Evolutionary conservation across 1,284 basidiomycete genomes (phyloP).

Genomic region (Pseudozyma tsukubaensis): DNA sequence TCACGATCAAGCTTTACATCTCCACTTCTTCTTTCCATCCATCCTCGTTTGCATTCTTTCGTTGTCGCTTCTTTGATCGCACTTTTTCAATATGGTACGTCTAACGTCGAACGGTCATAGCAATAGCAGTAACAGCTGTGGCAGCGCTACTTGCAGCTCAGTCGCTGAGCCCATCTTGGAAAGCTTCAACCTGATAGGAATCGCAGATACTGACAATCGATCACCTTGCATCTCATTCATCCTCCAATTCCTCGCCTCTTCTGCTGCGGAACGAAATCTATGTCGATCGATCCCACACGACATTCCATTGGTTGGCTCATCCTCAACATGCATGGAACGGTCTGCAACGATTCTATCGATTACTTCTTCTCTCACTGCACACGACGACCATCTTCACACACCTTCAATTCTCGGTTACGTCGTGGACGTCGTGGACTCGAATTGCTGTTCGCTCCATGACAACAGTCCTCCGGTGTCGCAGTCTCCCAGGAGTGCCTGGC

Average conservation of each 20-base stretch:
- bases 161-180: neutral
- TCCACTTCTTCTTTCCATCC: slow-evolving; percentile 3
- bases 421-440: neutral
- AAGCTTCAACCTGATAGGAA: too few species aligned
- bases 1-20: neutral
- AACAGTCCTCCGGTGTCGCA: slow-evolving; percentile 81
- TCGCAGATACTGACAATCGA: too few species aligned
- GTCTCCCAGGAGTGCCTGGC: slow-evolving; percentile 76
- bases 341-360: too few species aligned
- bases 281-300: too few species aligned
- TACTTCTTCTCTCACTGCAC: too few species aligned
- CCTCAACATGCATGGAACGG: too few species aligned
- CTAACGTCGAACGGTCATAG: neutral
- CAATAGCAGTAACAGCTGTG: neutral
- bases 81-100: slow-evolving; percentile 4
- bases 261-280: too few species aligned
- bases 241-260: too few species aligned
- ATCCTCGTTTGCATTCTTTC: neutral
- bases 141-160: neutral
- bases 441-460: neutral
- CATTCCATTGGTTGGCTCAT: too few species aligned
- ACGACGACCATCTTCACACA: neutral
- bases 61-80: neutral
- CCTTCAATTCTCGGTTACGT: neutral
- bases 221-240: too few species aligned